Conservation (phyloP, 2,329 filamentous ascomycete genomes). For the Chaetomium olivaceum region DNA sequence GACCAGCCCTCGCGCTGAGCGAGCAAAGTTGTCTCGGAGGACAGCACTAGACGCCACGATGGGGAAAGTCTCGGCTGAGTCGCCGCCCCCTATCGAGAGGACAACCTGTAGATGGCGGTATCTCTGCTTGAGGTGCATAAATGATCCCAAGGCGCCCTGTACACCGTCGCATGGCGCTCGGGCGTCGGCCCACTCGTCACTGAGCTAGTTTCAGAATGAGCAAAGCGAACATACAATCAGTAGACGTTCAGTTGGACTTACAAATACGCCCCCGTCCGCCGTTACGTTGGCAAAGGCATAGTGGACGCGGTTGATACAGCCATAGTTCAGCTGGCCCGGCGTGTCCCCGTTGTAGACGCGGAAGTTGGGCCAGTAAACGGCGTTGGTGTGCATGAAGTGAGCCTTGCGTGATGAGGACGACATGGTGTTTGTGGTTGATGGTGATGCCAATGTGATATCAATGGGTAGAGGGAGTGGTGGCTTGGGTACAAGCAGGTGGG, state of each 20-base stretch:
- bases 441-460: not conserved
- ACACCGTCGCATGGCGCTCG: constrained; percentile 71
- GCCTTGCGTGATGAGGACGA: constrained; percentile 45
- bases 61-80: constrained; percentile 66
- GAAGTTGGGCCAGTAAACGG: constrained; percentile 82
- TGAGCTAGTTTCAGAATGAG: constrained; percentile 55
- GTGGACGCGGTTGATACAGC: constrained; percentile 77
- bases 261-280: constrained; percentile 72
- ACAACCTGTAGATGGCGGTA: constrained; percentile 73
- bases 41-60: constrained; percentile 62
- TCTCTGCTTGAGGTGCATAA: constrained; percentile 70
- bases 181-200: constrained; percentile 76
- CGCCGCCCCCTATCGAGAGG: constrained; percentile 72
- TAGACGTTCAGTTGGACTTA: constrained; percentile 45
- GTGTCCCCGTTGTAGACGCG: constrained; percentile 71
- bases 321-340: constrained; percentile 71
- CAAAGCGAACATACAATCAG: not conserved
- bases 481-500: not conserved
- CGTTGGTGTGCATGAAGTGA: constrained; percentile 66
- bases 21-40: constrained; percentile 68
- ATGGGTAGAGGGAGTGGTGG: not conserved
- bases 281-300: constrained; percentile 79
- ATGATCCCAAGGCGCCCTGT: constrained; percentile 69
- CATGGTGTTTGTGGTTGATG: constrained; percentile 12
- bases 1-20: constrained; percentile 65